These are phyloP conservation scores for Paecilomyces fulvus DNA, from an alignment of 2,329 filamentous ascomycete species.

Conservation along the genomic window DNA sequence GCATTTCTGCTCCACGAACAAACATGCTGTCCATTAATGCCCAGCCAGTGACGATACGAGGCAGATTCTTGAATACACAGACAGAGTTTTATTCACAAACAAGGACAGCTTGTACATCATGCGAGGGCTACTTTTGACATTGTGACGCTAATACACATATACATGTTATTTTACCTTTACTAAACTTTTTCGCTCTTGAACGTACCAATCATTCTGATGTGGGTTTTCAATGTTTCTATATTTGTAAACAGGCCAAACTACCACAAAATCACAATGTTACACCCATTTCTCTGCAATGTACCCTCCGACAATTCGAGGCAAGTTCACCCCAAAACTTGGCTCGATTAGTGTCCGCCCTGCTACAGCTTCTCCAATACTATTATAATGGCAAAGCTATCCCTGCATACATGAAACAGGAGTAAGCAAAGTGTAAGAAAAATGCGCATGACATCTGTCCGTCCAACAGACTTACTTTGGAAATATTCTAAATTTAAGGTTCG, in stretches of 20 bases:
- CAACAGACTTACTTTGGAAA: too few relatives aligned
- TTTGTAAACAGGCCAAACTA: neutral
- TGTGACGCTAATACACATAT: neutral
- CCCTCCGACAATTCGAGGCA: too few relatives aligned
- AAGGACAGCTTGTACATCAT: neutral
- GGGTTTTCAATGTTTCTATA: neutral
- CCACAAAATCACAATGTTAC: neutral
- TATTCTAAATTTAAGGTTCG: neutral
- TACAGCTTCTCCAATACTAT: too few relatives aligned
- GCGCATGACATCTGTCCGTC: too few relatives aligned
- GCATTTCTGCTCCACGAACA: neutral
- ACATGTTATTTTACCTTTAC: neutral
- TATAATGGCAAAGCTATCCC: too few relatives aligned
- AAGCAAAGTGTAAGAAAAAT: too few relatives aligned
- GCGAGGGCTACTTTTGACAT: neutral
- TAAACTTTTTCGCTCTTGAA: neutral
- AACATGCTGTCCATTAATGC: neutral
- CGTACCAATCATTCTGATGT: neutral
- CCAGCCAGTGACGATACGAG: neutral
- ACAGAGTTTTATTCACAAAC: neutral
- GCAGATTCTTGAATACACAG: neutral
- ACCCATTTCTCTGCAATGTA: too few relatives aligned
- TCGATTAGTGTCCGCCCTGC: too few relatives aligned
- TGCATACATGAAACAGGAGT: too few relatives aligned
- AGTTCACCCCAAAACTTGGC: too few relatives aligned